A percentile compares a stretch with the other conserved stretches of the same genome.
phyloP scores from a whole-genome alignment of 1,284 basidiomycete genomes.

The Moesziomyces parantarcticus region DNA sequence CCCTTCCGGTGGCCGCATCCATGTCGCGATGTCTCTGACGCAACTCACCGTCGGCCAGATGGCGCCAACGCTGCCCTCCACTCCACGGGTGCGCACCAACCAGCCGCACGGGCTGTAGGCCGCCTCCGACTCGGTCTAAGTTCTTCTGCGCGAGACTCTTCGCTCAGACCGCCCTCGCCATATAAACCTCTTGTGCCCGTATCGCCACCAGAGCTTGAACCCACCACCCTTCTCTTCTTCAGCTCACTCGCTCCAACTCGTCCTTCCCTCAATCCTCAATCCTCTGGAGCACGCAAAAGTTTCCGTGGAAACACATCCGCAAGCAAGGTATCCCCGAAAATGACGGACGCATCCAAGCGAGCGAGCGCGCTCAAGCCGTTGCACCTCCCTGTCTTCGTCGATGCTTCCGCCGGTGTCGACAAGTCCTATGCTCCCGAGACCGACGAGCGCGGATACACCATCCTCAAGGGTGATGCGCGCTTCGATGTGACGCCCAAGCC shows the following conservation, averaged over 20 bases:
- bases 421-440: slow-evolving; percentile 33
- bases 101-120: background rate
- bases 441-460: slow-evolving; percentile 43
- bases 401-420: slow-evolving; percentile 25
- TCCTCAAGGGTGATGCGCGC: slow-evolving; percentile 35
- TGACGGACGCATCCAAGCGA: slow-evolving; percentile 30
- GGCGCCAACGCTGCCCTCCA: slow-evolving; percentile 4
- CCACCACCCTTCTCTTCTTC: too few relatives aligned
- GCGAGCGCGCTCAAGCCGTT: slow-evolving; percentile 26
- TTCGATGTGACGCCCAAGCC: slow-evolving; percentile 48
- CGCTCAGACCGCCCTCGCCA: background rate
- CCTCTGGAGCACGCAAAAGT: too few relatives aligned
- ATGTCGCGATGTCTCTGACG: slow-evolving; percentile 8
- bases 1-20: slow-evolving; percentile 10
- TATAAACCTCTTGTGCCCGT: background rate
- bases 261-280: too few relatives aligned
- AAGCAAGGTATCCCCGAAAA: slow-evolving; percentile 2
- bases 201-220: background rate
- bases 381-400: slow-evolving; percentile 38
- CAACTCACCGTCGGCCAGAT: slow-evolving; percentile 2
- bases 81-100: background rate
- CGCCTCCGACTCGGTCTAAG: background rate
- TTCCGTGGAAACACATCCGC: background rate
- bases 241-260: too few relatives aligned
- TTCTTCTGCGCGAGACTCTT: background rate